Conservation (phyloP, 2,329 filamentous ascomycete species). For the Drechslerella dactyloides region DNA sequence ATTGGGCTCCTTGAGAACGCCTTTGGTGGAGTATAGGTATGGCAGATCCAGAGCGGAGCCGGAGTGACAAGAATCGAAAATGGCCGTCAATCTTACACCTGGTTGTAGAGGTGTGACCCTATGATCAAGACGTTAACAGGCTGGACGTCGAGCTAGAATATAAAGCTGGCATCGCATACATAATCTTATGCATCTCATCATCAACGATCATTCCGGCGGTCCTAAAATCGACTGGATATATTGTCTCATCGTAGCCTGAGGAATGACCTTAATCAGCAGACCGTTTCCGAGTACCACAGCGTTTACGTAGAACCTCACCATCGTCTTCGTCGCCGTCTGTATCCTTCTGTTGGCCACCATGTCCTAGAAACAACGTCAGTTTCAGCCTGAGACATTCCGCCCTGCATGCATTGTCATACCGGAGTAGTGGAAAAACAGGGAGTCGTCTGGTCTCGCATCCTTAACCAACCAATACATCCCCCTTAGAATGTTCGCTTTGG, state of each 20-base stretch:
- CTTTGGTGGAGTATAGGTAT: slow-evolving; percentile 79
- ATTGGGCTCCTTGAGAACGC: slow-evolving; percentile 80
- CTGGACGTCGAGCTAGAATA: background rate
- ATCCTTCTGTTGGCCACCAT: slow-evolving; percentile 77
- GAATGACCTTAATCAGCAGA: background rate
- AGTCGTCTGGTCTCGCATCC: slow-evolving; percentile 74
- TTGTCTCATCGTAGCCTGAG: slow-evolving; percentile 71
- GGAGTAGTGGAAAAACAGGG: slow-evolving; percentile 78
- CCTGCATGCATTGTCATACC: slow-evolving; percentile 59
- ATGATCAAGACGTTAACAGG: slow-evolving; percentile 1
- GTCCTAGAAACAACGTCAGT: slow-evolving; percentile 61
- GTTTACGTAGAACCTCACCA: slow-evolving; percentile 59
- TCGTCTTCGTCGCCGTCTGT: slow-evolving; percentile 77
- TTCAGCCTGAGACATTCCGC: slow-evolving; percentile 6
- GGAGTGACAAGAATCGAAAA: slow-evolving; percentile 82
- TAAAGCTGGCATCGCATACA: slow-evolving; percentile 58
- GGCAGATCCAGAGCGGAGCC: slow-evolving; percentile 78
- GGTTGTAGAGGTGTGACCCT: slow-evolving; percentile 74
- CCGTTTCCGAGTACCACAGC: background rate
- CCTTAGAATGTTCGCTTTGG: slow-evolving; percentile 75
- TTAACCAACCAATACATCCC: slow-evolving; percentile 79
- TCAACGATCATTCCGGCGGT: slow-evolving; percentile 75
- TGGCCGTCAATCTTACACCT: slow-evolving; percentile 82
- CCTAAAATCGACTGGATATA: slow-evolving; percentile 77
- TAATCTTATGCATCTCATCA: slow-evolving; percentile 77